Percentiles rank a stretch among this genome's conserved stretches.
These are phyloP conservation scores for Talaromyces pinophilus DNA, from an alignment of 2,329 filamentous ascomycete species.

Conservation along the genomic window DNA sequence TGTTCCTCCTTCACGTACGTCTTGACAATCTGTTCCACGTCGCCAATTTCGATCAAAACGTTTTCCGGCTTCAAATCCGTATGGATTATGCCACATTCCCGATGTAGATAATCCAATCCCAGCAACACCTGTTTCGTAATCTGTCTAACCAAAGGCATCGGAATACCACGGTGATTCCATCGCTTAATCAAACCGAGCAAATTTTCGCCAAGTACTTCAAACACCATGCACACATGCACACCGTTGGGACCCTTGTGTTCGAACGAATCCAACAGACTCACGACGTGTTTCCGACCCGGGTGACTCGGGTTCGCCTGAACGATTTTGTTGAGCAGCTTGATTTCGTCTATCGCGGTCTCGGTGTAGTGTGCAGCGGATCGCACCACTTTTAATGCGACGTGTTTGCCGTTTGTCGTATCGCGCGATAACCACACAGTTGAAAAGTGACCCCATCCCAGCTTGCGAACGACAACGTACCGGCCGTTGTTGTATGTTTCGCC, in stretches of 20 bases:
- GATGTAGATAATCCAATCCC: conserved; percentile 92
- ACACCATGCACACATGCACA: conserved; percentile 98
- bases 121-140: conserved; percentile 98
- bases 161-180: conserved; percentile 97
- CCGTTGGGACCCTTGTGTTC: conserved; percentile 97
- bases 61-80: conserved; percentile 98
- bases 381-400: conserved; percentile 97
- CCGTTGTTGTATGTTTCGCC: conserved; percentile 98
- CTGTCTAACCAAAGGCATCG: conserved; percentile 94
- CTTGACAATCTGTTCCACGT: conserved; percentile 98
- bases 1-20: conserved; percentile 78
- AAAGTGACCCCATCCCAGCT: conserved; percentile 97
- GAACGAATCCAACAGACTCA: conserved; percentile 93
- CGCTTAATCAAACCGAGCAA: conserved; percentile 92
- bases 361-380: conserved; percentile 98
- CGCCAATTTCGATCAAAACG: conserved; percentile 96
- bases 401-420: conserved; percentile 85
- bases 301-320: conserved; percentile 93
- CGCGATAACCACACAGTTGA: conserved; percentile 88
- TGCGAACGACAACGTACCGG: conserved; percentile 93
- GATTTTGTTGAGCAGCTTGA: conserved; percentile 96
- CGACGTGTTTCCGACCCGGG: conserved; percentile 90
- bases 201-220: conserved; percentile 96
- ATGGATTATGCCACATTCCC: conserved; percentile 98
- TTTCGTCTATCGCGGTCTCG: conserved; percentile 97